These are phyloP conservation scores for Grigorovia humatica DNA, from an alignment of 805 yeast genomes.

Conservation along the genomic window DNA sequence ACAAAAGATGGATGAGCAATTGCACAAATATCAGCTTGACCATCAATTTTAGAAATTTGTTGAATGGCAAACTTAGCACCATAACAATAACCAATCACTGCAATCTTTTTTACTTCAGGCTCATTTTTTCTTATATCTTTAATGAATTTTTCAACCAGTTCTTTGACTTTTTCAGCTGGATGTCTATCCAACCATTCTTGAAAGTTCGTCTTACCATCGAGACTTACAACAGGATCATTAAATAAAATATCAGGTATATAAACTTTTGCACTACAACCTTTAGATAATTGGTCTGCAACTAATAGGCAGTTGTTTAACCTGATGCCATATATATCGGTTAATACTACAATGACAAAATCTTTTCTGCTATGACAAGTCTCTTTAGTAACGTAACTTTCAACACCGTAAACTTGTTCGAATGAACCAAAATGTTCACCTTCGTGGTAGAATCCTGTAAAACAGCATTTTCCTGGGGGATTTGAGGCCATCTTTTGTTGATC, in stretches of 20 bases:
- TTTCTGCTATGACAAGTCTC: slow-evolving; percentile 6
- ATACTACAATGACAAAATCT: slow-evolving; percentile 46
- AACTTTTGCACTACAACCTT: slow-evolving; percentile 47
- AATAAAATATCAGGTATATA: slow-evolving; percentile 67
- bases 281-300: slow-evolving; percentile 56
- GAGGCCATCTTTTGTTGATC: slow-evolving; percentile 32
- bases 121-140: slow-evolving; percentile 28
- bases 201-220: slow-evolving; percentile 19
- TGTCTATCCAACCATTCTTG: slow-evolving; percentile 47
- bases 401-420: slow-evolving; percentile 33
- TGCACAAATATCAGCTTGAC: slow-evolving; percentile 50
- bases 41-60: slow-evolving; percentile 29
- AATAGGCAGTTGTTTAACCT: slow-evolving; percentile 46
- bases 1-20: slow-evolving; percentile 80
- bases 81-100: slow-evolving; percentile 69
- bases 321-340: slow-evolving; percentile 65
- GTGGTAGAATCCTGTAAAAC: slow-evolving; percentile 34
- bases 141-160: slow-evolving; percentile 41
- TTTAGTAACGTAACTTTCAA: slow-evolving; percentile 38
- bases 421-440: slow-evolving; percentile 43
- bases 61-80: slow-evolving; percentile 67
- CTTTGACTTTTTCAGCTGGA: slow-evolving; percentile 35
- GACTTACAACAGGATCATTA: slow-evolving; percentile 33
- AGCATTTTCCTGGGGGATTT: slow-evolving; percentile 43
- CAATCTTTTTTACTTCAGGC: slow-evolving; percentile 32